These are phyloP conservation scores for Fusarium hostae DNA, from an alignment of 2,329 filamentous ascomycete genomes.

Conservation along the genomic window DNA sequence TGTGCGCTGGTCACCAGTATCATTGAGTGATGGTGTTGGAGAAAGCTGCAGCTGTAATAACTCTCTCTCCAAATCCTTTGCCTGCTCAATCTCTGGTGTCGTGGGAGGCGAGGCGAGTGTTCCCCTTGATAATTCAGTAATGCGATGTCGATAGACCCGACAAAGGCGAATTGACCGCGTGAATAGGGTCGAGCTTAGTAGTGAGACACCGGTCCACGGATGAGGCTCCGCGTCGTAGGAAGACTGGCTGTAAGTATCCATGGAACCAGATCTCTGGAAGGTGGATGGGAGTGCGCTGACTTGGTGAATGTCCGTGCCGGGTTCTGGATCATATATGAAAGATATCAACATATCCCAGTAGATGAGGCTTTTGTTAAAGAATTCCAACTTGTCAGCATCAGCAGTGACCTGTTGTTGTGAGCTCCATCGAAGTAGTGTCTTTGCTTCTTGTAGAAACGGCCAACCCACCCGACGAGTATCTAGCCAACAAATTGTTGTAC, in stretches of 20 bases:
- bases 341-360: not conserved
- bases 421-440: not conserved
- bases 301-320: rapidly evolving
- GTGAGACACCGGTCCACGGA: not conserved
- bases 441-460: not conserved
- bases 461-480: not conserved
- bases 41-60: not conserved
- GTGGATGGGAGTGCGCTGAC: not conserved
- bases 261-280: rapidly evolving
- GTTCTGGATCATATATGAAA: not conserved
- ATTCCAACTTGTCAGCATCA: rapidly evolving
- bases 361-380: not conserved
- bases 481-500: not conserved
- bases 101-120: rapidly evolving
- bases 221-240: not conserved
- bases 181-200: not conserved
- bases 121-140: not conserved
- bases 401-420: rapidly evolving
- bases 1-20: not conserved
- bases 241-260: rapidly evolving
- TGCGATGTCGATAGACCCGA: rapidly evolving
- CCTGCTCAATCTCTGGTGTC: not conserved
- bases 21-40: not conserved
- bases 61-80: not conserved
- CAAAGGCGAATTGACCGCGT: not conserved